Evolutionary conservation across 2,329 filamentous ascomycete species (phyloP).

Genomic region (Penicillium occitanis): DNA sequence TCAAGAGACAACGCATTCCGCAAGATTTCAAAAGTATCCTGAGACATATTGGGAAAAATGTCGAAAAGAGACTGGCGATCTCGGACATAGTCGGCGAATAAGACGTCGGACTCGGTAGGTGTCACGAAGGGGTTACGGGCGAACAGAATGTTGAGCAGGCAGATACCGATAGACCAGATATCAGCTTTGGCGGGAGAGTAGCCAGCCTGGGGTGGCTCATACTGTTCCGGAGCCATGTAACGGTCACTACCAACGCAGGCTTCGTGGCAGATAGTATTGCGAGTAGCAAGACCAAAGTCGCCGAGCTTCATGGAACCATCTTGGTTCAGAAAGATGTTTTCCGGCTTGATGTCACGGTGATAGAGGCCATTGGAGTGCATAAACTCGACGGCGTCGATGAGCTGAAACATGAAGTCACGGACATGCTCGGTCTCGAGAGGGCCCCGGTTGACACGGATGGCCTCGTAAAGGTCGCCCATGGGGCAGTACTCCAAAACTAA

Average conservation of each 20-base stretch:
- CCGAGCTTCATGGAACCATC: constrained; percentile 91
- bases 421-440: constrained; percentile 95
- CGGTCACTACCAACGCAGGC: constrained; percentile 94
- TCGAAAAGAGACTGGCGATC: constrained; percentile 97
- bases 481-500: constrained; percentile 93
- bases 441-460: constrained; percentile 83
- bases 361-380: constrained; percentile 90
- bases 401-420: constrained; percentile 92
- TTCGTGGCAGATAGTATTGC: constrained; percentile 86
- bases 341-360: constrained; percentile 97
- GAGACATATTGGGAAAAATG: constrained; percentile 97
- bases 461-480: constrained; percentile 95
- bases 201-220: constrained; percentile 79
- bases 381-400: constrained; percentile 84
- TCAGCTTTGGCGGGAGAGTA: constrained; percentile 94
- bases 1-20: constrained; percentile 88
- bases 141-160: constrained; percentile 93
- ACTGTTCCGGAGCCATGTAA: constrained; percentile 99
- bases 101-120: constrained; percentile 82
- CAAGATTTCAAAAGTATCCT: constrained; percentile 95
- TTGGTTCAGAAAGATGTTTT: constrained; percentile 94
- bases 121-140: constrained; percentile 93
- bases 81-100: constrained; percentile 89
- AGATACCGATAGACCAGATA: constrained; percentile 96
- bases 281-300: constrained; percentile 91